Percentiles rank a stretch among this genome's conserved stretches.
Evolutionary conservation across 768 basidiomycete species (phyloP).

Genomic region (Daedaleopsis sinensis): DNA sequence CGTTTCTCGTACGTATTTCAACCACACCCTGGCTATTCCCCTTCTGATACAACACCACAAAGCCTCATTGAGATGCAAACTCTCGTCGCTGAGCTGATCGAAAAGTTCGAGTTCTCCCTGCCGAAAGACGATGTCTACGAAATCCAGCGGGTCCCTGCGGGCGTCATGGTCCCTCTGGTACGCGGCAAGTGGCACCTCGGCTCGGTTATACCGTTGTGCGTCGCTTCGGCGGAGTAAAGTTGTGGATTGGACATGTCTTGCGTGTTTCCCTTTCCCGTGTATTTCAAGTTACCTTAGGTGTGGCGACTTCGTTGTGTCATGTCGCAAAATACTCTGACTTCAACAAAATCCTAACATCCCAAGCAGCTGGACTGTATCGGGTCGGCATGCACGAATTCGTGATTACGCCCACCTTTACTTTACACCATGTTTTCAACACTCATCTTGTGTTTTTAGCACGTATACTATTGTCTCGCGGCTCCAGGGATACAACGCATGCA

Average conservation of each 20-base stretch:
- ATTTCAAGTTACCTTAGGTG: too few relatives aligned
- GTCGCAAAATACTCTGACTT: too few relatives aligned
- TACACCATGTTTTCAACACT: too few relatives aligned
- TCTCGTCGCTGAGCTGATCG: constrained; percentile 32
- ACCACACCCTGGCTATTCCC: neutral
- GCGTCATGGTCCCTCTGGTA: constrained; percentile 36
- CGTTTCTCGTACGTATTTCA: constrained; percentile 26
- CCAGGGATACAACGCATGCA: too few relatives aligned
- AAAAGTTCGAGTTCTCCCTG: constrained; percentile 34
- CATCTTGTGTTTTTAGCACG: too few relatives aligned
- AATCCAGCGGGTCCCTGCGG: constrained; percentile 31
- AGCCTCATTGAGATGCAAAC: constrained; percentile 35
- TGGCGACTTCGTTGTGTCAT: too few relatives aligned
- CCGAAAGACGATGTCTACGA: constrained; percentile 26
- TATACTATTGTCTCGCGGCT: too few relatives aligned
- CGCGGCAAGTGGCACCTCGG: constrained; percentile 28
- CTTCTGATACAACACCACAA: constrained; percentile 25
- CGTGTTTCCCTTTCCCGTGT: neutral
- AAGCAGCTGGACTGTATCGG: too few relatives aligned
- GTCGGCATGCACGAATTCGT: too few relatives aligned
- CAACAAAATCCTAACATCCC: too few relatives aligned
- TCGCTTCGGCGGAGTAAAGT: constrained; percentile 21
- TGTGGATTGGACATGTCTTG: neutral
- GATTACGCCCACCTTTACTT: too few relatives aligned
- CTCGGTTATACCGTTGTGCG: constrained; percentile 32